Evolutionary conservation across 768 basidiomycete genomes (phyloP), one percentile per base, ranked within the genome.

Genomic region (Clitopilus hobsonii): DNA sequence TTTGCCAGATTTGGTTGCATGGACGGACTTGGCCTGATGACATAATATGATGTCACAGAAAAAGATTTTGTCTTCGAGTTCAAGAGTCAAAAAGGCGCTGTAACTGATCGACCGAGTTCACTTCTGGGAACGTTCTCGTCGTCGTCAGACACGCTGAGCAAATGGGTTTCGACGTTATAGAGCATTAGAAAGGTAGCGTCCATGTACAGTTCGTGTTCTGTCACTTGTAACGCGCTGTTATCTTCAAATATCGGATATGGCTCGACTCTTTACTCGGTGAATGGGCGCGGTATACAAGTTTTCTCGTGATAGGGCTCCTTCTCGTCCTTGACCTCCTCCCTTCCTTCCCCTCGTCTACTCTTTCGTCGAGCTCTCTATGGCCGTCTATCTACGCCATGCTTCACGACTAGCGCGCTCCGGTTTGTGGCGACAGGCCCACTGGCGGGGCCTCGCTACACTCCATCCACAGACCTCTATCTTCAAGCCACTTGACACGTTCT

Each of bases 401-500:
- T 64, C 52, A 38, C 29, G 49, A 58, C 45, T 54, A 54, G 27
- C 51, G 28, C 8, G 56, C 49, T 66, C 25, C 51, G 59, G 58
- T 61, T 50, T 30, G 50, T 58, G 25, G 52, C 57, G 56, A 51
- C 63, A 54, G 49, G 58, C 53, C 50, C 60, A 53, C 54, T 63
- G 29, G 36, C 71, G 78, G 24, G 73, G 74, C 51, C 74, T 89
- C 55, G 86, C 87, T 24, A 86, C 85, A 11, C 75, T 83, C 53
- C 84, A 80, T 65, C 70, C 78, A 22, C 79, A 83, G 10, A 60
- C 75, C 0, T 82, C 85, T 26, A 77, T 95, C 59, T 93, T 96
- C 68, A 80, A 86, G 11, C 84, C 94, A 1, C 77, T 97, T 59
- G 96, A 99, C 73, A 89, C 86, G 28, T 98, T 98, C 73, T 69